Evolutionary conservation across 148 eudicot species (phyloP), one percentile per base, ranked within the genome.

Genomic region (Amaranthus palmeri): DNA sequence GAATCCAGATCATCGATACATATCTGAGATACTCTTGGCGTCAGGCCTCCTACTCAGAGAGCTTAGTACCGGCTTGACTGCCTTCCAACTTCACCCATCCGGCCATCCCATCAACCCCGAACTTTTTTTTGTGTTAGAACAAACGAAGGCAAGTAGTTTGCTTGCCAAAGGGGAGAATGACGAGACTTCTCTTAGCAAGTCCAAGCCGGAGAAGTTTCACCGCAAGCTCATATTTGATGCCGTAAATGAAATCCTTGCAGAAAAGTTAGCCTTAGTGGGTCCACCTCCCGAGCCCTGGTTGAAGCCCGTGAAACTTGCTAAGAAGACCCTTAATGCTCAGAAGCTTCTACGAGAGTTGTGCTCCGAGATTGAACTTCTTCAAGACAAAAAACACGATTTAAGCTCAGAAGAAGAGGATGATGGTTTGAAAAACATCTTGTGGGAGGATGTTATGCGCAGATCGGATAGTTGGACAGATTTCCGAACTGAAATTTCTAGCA

Each of bases 1-100:
- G 8, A 83, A 88, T 68, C 96, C 96, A 6, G 93, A 92, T 67
- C 79, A 92, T 75, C 79, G 96, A 81, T 92, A 92, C 78, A 80
- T 92, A 57, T 92, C 98, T 10, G 96, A 92, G 76, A 90, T 92
- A 57, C 80, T 92, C 61, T 80, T 92, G 69, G 92, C 98, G 69
- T 92, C 98, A 0, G 98, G 98, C 57, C 89, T 92, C 55, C 89
- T 92, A 57, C 93, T 92, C 65, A 76, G 93, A 74, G 98, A 92
- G 72, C 88, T 92, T 8, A 77, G 86, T 75, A 83, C 88, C 6
- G 86, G 88, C 74, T 78, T 81, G 63, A 75, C 84, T 6, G 72
- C 80, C 42, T 88, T 90, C 78, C 93, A 88, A 76, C 84, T 88
- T 62, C 98, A 90, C 81, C 87, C 87, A 44, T 88, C 96, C 10